Percentiles rank a stretch among this genome's conserved stretches.
phyloP scores from a whole-genome alignment of 2,329 filamentous ascomycete genomes.

The Pseudocercospora macadamiae region DNA sequence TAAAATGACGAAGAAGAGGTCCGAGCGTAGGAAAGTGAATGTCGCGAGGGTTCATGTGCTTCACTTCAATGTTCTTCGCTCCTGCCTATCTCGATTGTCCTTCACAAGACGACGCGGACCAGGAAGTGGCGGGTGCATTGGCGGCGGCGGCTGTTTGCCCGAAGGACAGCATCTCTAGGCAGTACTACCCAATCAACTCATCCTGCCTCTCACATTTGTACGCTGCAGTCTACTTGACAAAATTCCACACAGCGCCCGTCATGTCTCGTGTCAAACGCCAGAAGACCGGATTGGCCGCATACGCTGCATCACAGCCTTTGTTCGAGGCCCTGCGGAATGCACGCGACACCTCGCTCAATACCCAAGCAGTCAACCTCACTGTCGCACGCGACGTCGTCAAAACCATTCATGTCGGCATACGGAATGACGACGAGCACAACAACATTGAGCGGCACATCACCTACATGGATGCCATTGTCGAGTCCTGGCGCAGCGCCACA shows the following conservation, averaged over 20 bases:
- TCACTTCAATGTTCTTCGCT: neutral
- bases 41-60: neutral
- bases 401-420: constrained; percentile 33
- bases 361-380: constrained; percentile 29
- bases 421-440: constrained; percentile 26
- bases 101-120: too few species aligned
- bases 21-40: neutral
- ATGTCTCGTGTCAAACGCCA: constrained; percentile 25
- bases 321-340: constrained; percentile 34
- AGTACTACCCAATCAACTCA: too few species aligned
- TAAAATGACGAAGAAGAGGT: neutral
- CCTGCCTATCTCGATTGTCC: too few species aligned
- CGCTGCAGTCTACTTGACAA: neutral
- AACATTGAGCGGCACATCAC: constrained; percentile 26
- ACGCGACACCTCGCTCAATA: constrained; percentile 18
- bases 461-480: constrained; percentile 34
- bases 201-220: too few species aligned
- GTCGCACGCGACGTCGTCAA: constrained; percentile 33
- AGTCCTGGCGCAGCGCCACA: constrained; percentile 34
- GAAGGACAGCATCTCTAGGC: too few species aligned
- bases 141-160: too few species aligned
- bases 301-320: constrained; percentile 36
- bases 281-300: constrained; percentile 32
- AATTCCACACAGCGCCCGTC: neutral
- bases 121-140: too few species aligned